Evolutionary conservation across 2,329 filamentous ascomycete genomes (phyloP).

Genomic region (Phialocephala subalpina): DNA sequence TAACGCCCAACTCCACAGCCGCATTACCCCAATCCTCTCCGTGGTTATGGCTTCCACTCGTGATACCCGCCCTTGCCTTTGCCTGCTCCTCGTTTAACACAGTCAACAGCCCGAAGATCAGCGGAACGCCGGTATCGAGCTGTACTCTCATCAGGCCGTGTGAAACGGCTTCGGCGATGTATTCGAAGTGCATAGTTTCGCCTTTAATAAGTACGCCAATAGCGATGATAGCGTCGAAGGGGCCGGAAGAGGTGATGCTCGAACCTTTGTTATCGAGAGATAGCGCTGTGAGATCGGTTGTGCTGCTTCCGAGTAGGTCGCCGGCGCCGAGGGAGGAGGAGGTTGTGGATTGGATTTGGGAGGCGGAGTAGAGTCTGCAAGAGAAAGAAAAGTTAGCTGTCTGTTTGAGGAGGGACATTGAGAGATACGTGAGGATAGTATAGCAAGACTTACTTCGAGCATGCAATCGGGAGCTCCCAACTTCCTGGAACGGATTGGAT

Average conservation of each 20-base stretch:
- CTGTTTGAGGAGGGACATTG: conserved; percentile 45
- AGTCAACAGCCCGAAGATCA: conserved; percentile 92
- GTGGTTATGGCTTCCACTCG: conserved; percentile 90
- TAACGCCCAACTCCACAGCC: conserved; percentile 91
- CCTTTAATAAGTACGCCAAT: conserved; percentile 98
- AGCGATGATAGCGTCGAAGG: conserved; percentile 94
- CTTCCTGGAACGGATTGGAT: conserved; percentile 90
- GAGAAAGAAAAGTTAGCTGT: not conserved
- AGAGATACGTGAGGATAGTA: conserved; percentile 18
- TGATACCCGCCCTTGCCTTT: conserved; percentile 80
- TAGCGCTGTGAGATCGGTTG: conserved; percentile 70
- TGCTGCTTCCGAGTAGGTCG: conserved; percentile 75
- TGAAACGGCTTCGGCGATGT: conserved; percentile 90
- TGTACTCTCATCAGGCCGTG: conserved; percentile 95
- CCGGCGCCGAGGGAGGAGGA: conserved; percentile 70
- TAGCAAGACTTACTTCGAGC: conserved; percentile 52
- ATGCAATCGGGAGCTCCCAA: conserved; percentile 93
- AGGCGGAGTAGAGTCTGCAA: conserved; percentile 80
- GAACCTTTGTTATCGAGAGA: conserved; percentile 49
- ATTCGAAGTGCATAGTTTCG: conserved; percentile 99
- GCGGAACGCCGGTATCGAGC: conserved; percentile 85
- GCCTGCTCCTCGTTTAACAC: conserved; percentile 90
- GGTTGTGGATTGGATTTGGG: conserved; percentile 79
- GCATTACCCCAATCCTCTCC: conserved; percentile 96
- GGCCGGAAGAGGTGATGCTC: conserved; percentile 55